Base-by-base conservation (phyloP, 805 yeast genomes). In the Barnettozyma vustinii region DNA sequence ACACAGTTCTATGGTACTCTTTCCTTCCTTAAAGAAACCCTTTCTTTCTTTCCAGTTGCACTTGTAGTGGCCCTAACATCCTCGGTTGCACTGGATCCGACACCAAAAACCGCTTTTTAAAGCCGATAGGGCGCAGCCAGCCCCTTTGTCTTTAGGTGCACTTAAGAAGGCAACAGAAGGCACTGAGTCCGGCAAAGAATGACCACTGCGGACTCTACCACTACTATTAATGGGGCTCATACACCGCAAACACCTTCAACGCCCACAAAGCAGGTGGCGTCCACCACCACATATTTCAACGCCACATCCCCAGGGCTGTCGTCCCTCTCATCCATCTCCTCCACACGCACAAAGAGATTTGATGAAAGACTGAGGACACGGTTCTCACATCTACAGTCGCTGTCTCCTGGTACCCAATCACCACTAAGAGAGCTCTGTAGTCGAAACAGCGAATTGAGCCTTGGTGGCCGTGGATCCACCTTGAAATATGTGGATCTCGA, bases 401-500 rank as follows among this genome's bases (percentile, higher is more conserved):
- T 25, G 15, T 44, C 35, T 2, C 33, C 27, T n/a, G 10, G 15
- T 10, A 35, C 25, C n/a, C 27, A 12, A 15, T 32, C 27, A 9
- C 30, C 42, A 42, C 30, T 20, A 2, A 20, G 37, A 18, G 33
- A 20, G 23, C 19, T 10, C 10, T 23, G 32, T 13, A 30, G 42
- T 19, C 42, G 37, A 33, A 40, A 26, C 23, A 42, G 40, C 25
- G 18, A 36, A 8, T 8, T 12, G 21, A 36, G 21, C 10, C 21
- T 19, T n/a, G 20, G 5, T 25, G 45, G 16, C 16, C 26, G 19
- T 19, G 40, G 32, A 12, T 20, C 44, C 4, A 19, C 47, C 13
- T 21, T 50, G 23, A 63, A 64, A 37, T 74, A 77, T 76, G 60
- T 65, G 2, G 65, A 67, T 48, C 71, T 82, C 40, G 66, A 71